Percentiles rank a stretch among this genome's conserved stretches.
phyloP scores from a whole-genome alignment of 1,284 basidiomycete species.

The Marasmius fiardii region DNA sequence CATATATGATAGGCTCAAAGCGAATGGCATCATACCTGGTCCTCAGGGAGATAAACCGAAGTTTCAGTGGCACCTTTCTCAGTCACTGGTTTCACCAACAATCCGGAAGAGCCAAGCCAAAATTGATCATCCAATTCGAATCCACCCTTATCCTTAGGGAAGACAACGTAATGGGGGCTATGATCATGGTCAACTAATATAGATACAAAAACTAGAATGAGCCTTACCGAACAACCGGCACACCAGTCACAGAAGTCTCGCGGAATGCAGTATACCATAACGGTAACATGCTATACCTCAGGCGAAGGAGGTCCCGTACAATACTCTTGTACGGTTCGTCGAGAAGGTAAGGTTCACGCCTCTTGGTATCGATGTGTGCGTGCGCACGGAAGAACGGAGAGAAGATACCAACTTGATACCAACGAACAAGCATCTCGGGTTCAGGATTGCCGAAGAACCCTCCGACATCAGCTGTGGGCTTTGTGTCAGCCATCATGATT shows the following conservation, averaged over 20 bases:
- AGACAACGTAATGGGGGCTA: constrained; percentile 91
- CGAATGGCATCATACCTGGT: constrained; percentile 55
- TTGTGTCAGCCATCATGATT: constrained; percentile 5
- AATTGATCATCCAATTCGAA: constrained; percentile 94
- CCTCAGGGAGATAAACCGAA: constrained; percentile 85
- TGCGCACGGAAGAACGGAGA: constrained; percentile 98
- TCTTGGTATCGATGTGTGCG: constrained; percentile 97
- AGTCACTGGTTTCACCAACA: constrained; percentile 92
- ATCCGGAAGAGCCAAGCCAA: constrained; percentile 84
- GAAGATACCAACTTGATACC: constrained; percentile 96
- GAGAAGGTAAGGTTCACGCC: constrained; percentile 92
- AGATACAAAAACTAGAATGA: background rate
- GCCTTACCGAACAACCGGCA: constrained; percentile 74
- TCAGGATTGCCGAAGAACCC: constrained; percentile 98
- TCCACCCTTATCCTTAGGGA: constrained; percentile 84
- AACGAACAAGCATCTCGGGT: constrained; percentile 91
- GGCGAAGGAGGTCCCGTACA: constrained; percentile 74
- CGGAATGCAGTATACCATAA: constrained; percentile 98
- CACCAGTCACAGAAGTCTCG: constrained; percentile 76
- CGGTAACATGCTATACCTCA: constrained; percentile 88
- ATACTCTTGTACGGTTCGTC: constrained; percentile 87
- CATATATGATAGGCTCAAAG: background rate
- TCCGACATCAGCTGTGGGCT: constrained; percentile 81
- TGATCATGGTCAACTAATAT: background rate
- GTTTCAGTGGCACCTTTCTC: constrained; percentile 69